A percentile compares a stretch with the other conserved stretches of the same genome.
Conservation (phyloP, 2,329 filamentous ascomycete species). For the Talaromyces amestolkiae region DNA sequence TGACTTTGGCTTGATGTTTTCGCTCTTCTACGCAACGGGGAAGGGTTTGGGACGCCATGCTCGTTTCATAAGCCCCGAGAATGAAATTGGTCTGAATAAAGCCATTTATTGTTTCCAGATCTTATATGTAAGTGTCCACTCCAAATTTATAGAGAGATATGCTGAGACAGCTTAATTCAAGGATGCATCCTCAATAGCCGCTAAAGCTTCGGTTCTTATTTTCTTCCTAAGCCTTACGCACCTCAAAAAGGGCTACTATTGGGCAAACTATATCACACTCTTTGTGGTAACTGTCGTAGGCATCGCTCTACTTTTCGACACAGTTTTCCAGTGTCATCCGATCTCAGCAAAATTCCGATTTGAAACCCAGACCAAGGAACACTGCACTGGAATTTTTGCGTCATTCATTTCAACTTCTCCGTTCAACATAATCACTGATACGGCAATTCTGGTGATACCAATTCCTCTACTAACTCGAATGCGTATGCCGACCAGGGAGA, state of each 20-base stretch:
- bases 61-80: background rate
- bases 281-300: conserved; percentile 77
- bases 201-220: conserved; percentile 86
- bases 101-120: conserved; percentile 4
- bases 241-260: conserved; percentile 71
- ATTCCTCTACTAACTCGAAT: conserved; percentile 86
- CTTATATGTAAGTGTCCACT: conserved; percentile 46
- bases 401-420: conserved; percentile 73
- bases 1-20: conserved; percentile 8
- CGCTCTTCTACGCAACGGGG: conserved; percentile 6
- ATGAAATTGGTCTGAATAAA: conserved; percentile 4
- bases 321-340: conserved; percentile 81
- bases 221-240: conserved; percentile 84
- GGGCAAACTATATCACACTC: conserved; percentile 77
- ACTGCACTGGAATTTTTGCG: conserved; percentile 61
- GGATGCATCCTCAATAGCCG: conserved; percentile 86
- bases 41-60: conserved; percentile 2
- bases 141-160: conserved; percentile 10
- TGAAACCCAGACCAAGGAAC: conserved; percentile 31
- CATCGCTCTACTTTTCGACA: conserved; percentile 75
- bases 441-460: conserved; percentile 81
- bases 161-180: conserved; percentile 34
- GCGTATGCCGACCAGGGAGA: conserved; percentile 79
- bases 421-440: conserved; percentile 85
- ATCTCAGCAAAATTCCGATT: conserved; percentile 64